Evolutionary conservation across 2,329 filamentous ascomycete genomes (phyloP), one percentile per base, ranked within the genome.

Genomic region (Ramichloridium luteum): DNA sequence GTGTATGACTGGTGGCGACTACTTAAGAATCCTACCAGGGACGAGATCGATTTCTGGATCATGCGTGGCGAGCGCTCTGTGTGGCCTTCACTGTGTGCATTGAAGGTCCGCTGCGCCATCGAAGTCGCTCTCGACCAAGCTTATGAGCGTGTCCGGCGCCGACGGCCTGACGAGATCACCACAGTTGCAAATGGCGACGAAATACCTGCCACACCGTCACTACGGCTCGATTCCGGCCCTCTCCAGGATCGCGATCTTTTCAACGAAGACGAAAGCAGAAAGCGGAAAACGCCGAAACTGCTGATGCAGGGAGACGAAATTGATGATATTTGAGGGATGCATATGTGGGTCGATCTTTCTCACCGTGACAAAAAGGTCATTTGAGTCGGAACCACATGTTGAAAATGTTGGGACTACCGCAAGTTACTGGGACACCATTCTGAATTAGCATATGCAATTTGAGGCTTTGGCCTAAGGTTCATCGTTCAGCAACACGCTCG

Each of bases 81-180:
- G 0, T 96, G 88, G 86, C 88, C 86, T 1, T 82, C 84, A 2
- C 74, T 93, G 3, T 77, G 77, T 17, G 83, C 85, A 10, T 58
- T 96, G 39, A 78, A 79, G 46, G 77, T 93, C 5, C 65, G 88
- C 5, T 90, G 83, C 55, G 79, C 77, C 4, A 70, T 96, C 5
- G 88, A 96, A 56, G 78, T 85, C 34, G 85, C 93, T 52, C 64
- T 96, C 8, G 86, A 94, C 54, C 65, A 77, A 28, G 80, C 82
- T 0, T 94, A 93, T 55, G 81, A 92, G 55, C 64, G 79, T 35
- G 79, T 88, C 0, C 65, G 83, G 38, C 28, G 28, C 9, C 32
- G 28, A n/a, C 20, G 20, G n/a, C 20, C 20, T 8, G 20, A 23
- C 20, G 20, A 23, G 20, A n/a, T 8, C 20, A n/a, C 8, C 20